A percentile compares a stretch with the other conserved stretches of the same genome.
Evolutionary conservation across 441 rosid species (phyloP).

Genomic region (Arabidopsis hybrid): DNA sequence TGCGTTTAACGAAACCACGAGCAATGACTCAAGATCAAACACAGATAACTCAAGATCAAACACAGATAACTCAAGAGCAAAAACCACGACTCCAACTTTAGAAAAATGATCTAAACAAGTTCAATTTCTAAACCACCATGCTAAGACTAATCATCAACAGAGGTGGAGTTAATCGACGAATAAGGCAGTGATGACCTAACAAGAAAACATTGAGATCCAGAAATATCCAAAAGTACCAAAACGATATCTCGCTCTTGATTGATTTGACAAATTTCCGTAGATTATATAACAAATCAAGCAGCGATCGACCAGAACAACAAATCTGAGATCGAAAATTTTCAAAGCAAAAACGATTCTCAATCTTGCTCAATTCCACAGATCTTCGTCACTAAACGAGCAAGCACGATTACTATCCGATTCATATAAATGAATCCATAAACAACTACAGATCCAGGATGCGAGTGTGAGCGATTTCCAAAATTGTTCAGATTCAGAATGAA

Average conservation of each 20-base stretch:
- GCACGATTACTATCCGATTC: neutral
- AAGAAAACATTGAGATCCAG: neutral
- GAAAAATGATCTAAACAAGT: neutral
- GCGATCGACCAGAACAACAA: neutral
- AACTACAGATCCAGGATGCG: neutral
- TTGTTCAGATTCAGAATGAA: neutral
- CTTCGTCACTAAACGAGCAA: neutral
- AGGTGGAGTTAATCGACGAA: neutral
- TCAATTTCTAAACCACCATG: neutral
- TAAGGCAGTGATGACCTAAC: neutral
- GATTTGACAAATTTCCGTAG: too few relatives aligned
- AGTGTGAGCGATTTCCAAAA: neutral
- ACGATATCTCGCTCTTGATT: too few relatives aligned
- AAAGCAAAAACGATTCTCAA: neutral
- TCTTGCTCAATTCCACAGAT: neutral
- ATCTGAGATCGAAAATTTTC: neutral
- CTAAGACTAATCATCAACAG: neutral
- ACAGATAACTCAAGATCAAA: neutral
- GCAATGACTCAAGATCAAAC: neutral
- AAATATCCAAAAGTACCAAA: too few relatives aligned
- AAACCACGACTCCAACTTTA: neutral
- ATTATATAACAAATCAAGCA: neutral
- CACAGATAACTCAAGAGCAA: neutral
- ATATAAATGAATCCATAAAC: constrained; percentile 10
- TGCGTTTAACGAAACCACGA: neutral